These are phyloP conservation scores for Tricholoma bakamatsutake DNA, from an alignment of 768 basidiomycete genomes.

Conservation along the genomic window DNA sequence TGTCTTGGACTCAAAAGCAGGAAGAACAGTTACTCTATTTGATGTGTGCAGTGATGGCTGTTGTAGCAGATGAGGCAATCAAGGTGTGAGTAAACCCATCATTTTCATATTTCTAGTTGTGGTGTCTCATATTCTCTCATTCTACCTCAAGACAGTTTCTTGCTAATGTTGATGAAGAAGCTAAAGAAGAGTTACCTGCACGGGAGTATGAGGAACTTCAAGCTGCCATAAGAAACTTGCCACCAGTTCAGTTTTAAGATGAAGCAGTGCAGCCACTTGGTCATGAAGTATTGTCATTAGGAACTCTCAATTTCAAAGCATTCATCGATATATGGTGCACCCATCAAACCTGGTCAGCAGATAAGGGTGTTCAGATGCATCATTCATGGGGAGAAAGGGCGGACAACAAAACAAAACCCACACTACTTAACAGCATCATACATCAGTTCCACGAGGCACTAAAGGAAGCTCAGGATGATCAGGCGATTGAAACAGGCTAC, in stretches of 20 bases:
- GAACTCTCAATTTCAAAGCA: background rate
- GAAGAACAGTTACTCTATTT: background rate
- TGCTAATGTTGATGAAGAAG: background rate
- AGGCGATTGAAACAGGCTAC: too few species aligned
- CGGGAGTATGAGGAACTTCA: background rate
- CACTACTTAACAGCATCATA: too few species aligned
- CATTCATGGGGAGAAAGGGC: background rate
- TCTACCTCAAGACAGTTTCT: background rate
- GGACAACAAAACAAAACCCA: too few species aligned
- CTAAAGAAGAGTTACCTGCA: background rate
- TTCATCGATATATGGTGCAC: background rate
- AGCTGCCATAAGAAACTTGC: background rate
- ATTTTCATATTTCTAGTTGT: background rate
- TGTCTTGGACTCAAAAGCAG: background rate
- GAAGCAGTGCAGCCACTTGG: background rate
- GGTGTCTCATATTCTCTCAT: background rate
- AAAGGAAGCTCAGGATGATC: too few species aligned
- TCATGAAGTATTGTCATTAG: background rate
- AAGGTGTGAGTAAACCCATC: slow-evolving; percentile 1
- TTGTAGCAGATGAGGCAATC: slow-evolving; percentile 1
- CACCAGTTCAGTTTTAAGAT: background rate
- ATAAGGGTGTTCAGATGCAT: background rate
- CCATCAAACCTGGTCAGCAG: slow-evolving; percentile 3
- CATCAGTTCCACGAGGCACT: too few species aligned
- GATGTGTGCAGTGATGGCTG: slow-evolving; percentile 1